phyloP scores from a whole-genome alignment of 805 yeast genomes.

The Starmerella bombicola region DNA sequence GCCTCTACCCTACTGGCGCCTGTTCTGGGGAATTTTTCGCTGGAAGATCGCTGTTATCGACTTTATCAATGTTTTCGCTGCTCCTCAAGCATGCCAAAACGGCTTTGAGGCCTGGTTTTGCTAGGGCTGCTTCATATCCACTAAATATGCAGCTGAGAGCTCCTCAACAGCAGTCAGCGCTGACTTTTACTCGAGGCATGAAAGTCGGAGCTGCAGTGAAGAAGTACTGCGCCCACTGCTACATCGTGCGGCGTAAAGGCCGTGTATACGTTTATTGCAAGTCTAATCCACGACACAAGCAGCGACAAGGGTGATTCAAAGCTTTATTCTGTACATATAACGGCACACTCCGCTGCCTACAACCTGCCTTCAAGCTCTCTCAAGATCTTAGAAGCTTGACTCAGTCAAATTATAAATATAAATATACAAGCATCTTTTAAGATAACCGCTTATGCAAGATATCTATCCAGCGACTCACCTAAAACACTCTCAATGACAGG shows the following conservation, averaged over 20 bases:
- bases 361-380: too few relatives aligned
- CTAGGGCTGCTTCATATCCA: not conserved
- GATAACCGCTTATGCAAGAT: constrained; percentile 20
- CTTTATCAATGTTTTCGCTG: constrained; percentile 2
- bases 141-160: not conserved
- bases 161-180: not conserved
- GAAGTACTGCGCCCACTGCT: constrained; percentile 85
- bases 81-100: constrained; percentile 4
- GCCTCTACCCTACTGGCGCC: too few relatives aligned
- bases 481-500: constrained; percentile 82
- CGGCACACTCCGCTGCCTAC: too few relatives aligned
- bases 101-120: constrained; percentile 1
- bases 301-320: constrained; percentile 48
- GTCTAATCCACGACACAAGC: constrained; percentile 85
- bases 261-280: constrained; percentile 88
- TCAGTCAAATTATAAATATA: not conserved
- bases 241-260: constrained; percentile 88
- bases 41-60: not conserved
- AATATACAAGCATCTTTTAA: not conserved
- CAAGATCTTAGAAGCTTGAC: too few relatives aligned
- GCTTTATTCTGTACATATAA: constrained; percentile 9
- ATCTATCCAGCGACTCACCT: constrained; percentile 80
- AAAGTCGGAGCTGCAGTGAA: constrained; percentile 88
- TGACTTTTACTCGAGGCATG: constrained; percentile 46
- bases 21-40: too few relatives aligned